Conservation (phyloP, 2,329 filamentous ascomycete species). For the Neodidymelliopsis sp. region DNA sequence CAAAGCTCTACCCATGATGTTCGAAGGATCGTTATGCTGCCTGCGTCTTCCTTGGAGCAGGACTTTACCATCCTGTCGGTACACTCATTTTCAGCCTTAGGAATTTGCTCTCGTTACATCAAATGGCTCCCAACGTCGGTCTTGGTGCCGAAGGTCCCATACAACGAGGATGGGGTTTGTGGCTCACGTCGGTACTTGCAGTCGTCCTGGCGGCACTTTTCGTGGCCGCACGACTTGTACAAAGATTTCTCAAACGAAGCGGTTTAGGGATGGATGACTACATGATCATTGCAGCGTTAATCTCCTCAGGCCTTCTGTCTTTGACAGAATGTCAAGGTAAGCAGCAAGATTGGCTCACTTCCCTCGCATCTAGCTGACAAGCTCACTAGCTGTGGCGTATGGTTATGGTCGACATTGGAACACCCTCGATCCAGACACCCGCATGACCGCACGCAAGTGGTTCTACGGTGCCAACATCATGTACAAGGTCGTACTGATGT, state of each 20-base stretch:
- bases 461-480: slow-evolving; percentile 45
- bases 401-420: slow-evolving; percentile 31
- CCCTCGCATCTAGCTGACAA: background rate
- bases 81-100: background rate
- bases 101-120: background rate
- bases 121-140: slow-evolving; percentile 33
- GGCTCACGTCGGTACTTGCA: slow-evolving; percentile 32
- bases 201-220: slow-evolving; percentile 28
- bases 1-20: background rate
- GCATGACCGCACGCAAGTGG: slow-evolving; percentile 32
- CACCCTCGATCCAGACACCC: slow-evolving; percentile 19
- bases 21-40: background rate
- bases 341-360: background rate
- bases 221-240: slow-evolving; percentile 25
- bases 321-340: slow-evolving; percentile 36
- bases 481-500: slow-evolving; percentile 48
- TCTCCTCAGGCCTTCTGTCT: slow-evolving; percentile 27
- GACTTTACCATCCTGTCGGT: slow-evolving; percentile 2
- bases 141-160: slow-evolving; percentile 30
- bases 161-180: slow-evolving; percentile 32
- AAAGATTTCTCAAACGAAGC: slow-evolving; percentile 25
- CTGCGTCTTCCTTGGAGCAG: background rate
- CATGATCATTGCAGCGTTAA: slow-evolving; percentile 31
- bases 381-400: slow-evolving; percentile 28
- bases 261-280: slow-evolving; percentile 34